Base-by-base conservation (phyloP, 345 rosid species). In the Brassica incana region DNA sequence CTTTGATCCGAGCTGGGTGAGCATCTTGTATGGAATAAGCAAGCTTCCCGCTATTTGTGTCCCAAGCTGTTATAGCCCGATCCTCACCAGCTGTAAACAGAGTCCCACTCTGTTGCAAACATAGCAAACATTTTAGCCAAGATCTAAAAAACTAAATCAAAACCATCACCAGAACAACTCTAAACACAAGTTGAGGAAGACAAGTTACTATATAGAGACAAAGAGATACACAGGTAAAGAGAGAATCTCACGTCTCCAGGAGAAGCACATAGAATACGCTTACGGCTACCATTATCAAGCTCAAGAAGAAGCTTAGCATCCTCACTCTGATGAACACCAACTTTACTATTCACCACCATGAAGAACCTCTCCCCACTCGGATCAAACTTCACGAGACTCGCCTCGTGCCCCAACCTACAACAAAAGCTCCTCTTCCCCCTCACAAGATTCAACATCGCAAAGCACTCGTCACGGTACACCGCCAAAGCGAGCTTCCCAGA, bases 21-120 rank as follows among this genome's bases (percentile, higher is more conserved):
- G 97, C 99, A 72, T 83, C 90, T 67, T 88, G 89, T 43, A 93
- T 88, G 76, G 85, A 85, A 75, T 85, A 90, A 65, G 97, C 97
- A 78, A 86, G 81, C 84, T 87, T 93, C 61, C 99, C 98, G 2
- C 90, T 84, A 63, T 86, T 88, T 6, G 88, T 88, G 77, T 95
- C 98, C 99, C 99, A 95, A 43, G 93, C 97, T 23, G 97, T 91
- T 52, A 95, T 84, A 68, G 82, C 84, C 11, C 91, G 84, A 79
- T 88, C 97, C 89, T 95, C 99, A 48, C 98, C 99, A 77, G 90
- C 97, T 77, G 95, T 87, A 71, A 86, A 88, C 48, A 95, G 84
- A 77, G 90, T 83, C 8, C 90, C 95, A 85, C 86, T 82, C 99
- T 95, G 86, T 78, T 65, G 18, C 80, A 30, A n/a, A 70, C 2